Percentiles rank a stretch among this genome's conserved stretches.
phyloP scores from a whole-genome alignment of 768 basidiomycete species.

The Saitozyma sp. region DNA sequence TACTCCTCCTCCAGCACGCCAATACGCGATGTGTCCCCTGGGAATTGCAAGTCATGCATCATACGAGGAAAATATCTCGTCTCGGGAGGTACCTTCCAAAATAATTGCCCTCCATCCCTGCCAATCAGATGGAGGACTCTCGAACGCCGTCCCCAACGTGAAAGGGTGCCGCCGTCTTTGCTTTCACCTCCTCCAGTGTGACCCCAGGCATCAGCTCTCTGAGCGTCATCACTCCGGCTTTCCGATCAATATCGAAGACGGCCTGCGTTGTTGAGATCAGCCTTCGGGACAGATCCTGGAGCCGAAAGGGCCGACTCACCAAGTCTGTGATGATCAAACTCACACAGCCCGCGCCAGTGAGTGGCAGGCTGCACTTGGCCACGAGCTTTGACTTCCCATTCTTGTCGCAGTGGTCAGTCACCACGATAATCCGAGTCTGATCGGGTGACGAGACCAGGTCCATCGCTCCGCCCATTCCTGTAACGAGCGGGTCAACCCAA shows the following conservation, averaged over 20 bases:
- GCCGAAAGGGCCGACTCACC: too few species aligned
- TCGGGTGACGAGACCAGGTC: slow-evolving; percentile 95
- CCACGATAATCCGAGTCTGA: slow-evolving; percentile 81
- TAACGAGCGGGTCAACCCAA: slow-evolving; percentile 20
- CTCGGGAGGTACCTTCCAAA: too few species aligned
- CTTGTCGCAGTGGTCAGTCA: slow-evolving; percentile 88
- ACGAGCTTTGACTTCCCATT: slow-evolving; percentile 88
- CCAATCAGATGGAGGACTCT: too few species aligned
- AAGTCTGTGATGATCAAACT: slow-evolving; percentile 92
- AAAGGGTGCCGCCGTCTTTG: slow-evolving; percentile 84
- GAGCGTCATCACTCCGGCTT: slow-evolving; percentile 66
- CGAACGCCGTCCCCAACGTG: slow-evolving; percentile 37
- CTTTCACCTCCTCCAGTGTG: slow-evolving; percentile 76
- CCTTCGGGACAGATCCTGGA: too few species aligned
- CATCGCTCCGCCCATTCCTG: slow-evolving; percentile 86
- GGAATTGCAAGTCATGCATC: too few species aligned
- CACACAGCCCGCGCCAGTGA: slow-evolving; percentile 86
- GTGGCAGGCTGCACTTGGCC: slow-evolving; percentile 73
- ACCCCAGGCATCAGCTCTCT: slow-evolving; percentile 83
- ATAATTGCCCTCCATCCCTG: too few species aligned
- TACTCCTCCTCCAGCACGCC: too few species aligned
- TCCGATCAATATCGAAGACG: slow-evolving; percentile 82
- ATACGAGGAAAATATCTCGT: too few species aligned
- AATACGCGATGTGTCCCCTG: too few species aligned
- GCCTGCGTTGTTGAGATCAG: slow-evolving; percentile 7